Evolutionary conservation across 306 rosid species (phyloP), one percentile per base, ranked within the genome.

Genomic region (Quercus suber): DNA sequence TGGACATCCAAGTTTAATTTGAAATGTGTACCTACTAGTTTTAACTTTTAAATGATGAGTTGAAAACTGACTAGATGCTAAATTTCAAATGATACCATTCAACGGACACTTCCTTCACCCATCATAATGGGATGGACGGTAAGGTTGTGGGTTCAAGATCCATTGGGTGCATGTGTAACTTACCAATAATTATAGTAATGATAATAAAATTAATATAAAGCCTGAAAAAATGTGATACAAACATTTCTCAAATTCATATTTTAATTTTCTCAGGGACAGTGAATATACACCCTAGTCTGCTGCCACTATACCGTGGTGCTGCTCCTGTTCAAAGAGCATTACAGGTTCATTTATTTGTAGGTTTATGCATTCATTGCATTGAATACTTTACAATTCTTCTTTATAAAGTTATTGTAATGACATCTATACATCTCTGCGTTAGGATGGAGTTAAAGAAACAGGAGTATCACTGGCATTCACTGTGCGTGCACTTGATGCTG

Each of bases 271-370:
- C 89, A 94, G 97, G 99, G 74, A 94, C 97, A 0, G 97, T 94
- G 71, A 94, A 94, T 72, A 85, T 94, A 76, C 99, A 94, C 86
- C 99, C 99, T 52, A 94, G 95, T 76, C 77, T 91, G 74, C 82
- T 92, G 83, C 99, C 99, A 4, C 73, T 87, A 79, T 94, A 94
- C 75, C 93, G 99, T 27, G 97, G 99, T 72, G 97, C 97, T 77
- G 97, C 99, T 56, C 99, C 97, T 55, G 99, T 94, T 77, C 99
- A 94, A 86, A 84, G 97, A 84, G 95, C 99, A 30, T 80, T 94
- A 83, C 97, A 91, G 98, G 97, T 94, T 71, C 19, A 65, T 31
- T 71, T 51, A 33, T 5, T 19, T 53, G 19, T 25, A 30, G 30
- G 56, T 73, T 76, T 81, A 31, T 14, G 23, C 56, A 41, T 69